phyloP scores from a whole-genome alignment of 192 early-diverging fungal genomes.

The Gamsiella multidivaricata region DNA sequence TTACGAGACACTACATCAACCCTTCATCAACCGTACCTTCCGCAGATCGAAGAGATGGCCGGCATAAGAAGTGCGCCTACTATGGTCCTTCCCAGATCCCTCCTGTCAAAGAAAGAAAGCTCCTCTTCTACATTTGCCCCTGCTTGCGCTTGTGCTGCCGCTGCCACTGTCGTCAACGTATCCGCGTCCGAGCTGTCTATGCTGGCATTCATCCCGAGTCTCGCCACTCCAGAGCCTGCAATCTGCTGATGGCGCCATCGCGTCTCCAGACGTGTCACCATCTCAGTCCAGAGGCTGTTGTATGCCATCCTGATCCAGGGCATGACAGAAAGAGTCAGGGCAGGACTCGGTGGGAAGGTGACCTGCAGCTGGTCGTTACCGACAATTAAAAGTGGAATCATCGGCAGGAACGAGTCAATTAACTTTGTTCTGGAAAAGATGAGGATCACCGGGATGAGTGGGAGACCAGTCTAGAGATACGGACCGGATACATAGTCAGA shows the following conservation, averaged over 20 bases:
- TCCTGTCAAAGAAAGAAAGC: slow-evolving; percentile 64
- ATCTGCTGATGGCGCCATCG: slow-evolving; percentile 64
- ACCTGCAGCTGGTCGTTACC: slow-evolving; percentile 65
- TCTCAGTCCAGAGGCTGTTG: slow-evolving; percentile 63
- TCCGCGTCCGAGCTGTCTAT: slow-evolving; percentile 38
- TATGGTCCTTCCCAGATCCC: slow-evolving; percentile 66
- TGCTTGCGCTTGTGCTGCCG: slow-evolving; percentile 25
- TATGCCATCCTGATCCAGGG: slow-evolving; percentile 72
- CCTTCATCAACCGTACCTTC: slow-evolving; percentile 60
- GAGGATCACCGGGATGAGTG: slow-evolving; percentile 70
- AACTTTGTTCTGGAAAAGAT: slow-evolving; percentile 69
- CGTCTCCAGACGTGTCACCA: slow-evolving; percentile 65
- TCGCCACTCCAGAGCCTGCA: slow-evolving; percentile 36
- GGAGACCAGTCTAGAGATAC: slow-evolving; percentile 51
- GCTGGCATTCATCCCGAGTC: slow-evolving; percentile 45
- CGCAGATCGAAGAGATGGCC: slow-evolving; percentile 71
- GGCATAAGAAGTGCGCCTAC: slow-evolving; percentile 75
- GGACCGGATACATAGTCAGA: neutral
- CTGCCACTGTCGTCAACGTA: slow-evolving; percentile 16
- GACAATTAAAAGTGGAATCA: slow-evolving; percentile 68
- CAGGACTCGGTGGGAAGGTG: slow-evolving; percentile 70
- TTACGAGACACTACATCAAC: too few relatives aligned
- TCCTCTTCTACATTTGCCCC: slow-evolving; percentile 56
- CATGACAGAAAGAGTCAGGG: slow-evolving; percentile 68
- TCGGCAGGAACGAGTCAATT: slow-evolving; percentile 69